Evolutionary conservation across 2,329 filamentous ascomycete species (phyloP), one percentile per base, ranked within the genome.

Genomic region (Exophiala bonariae): DNA sequence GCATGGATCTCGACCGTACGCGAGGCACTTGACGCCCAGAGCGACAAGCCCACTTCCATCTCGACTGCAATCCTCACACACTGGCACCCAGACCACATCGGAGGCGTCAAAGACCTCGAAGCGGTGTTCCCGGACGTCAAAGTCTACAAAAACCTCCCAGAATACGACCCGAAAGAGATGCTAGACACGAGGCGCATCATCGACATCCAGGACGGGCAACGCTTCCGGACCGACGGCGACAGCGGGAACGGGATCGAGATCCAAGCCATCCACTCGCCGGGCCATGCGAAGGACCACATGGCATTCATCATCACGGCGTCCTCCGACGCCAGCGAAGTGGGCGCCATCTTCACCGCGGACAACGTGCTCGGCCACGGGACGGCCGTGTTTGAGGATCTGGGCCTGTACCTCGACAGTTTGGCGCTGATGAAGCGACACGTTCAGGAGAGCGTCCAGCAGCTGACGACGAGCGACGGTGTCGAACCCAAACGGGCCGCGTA

Each of bases 281-380:
- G 92, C 1, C 91, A 96, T 64, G 86, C 91, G 0, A 73, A 73
- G 3, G 91, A 96, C 62, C 92, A 96, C 65, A 85, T 91, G 76
- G 81, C 79, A 14, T 85, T 96, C 57, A 65, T 90, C 4, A 68
- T 95, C 3, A 78, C 84, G 36, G 36, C 43, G 32, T 58, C 55
- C 4, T 37, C 52, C 1, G 56, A 59, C 46, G 32, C 54, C 11
- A 34, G 32, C 5, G 87, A 95, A 58, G 78, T 95, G 61, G 78
- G 89, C 58, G 85, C 87, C 32, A 82, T 96, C 71, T 93, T 96
- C 66, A 95, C 89, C 0, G 90, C 86, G 5, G 90, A 96, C 67
- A 95, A 92, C 63, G 85, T 96, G 2, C 76, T 96, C 2, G 90
- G 90, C 1, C 87, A 95, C 50, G 89, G 89, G 10, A 95, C 88